A percentile compares a stretch with the other conserved stretches of the same genome.
These are phyloP conservation scores for Amanita jacksonii DNA, from an alignment of 768 basidiomycete genomes.

Conservation along the genomic window DNA sequence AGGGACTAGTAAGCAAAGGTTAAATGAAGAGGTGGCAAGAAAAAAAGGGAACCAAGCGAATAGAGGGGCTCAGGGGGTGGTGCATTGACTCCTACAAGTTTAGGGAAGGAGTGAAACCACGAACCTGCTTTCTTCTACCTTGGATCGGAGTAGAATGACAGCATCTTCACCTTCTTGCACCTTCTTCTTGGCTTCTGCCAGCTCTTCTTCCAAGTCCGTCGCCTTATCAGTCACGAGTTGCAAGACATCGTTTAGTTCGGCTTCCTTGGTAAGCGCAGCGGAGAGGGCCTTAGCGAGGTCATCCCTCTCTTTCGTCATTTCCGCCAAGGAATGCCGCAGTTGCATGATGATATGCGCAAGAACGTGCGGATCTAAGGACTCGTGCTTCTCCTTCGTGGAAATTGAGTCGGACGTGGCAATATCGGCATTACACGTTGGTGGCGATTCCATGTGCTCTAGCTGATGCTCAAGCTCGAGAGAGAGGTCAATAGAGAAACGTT, in stretches of 20 bases:
- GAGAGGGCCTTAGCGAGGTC: conserved; percentile 46
- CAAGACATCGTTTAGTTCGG: conserved; percentile 53
- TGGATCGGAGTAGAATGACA: conserved; percentile 64
- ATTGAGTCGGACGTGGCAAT: conserved; percentile 13
- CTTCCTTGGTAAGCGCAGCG: conserved; percentile 42
- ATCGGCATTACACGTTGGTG: conserved; percentile 26
- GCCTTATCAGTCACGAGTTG: conserved; percentile 60
- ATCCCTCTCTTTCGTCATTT: conserved; percentile 64
- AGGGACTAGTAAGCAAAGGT: conserved; percentile 4
- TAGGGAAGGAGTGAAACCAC: conserved; percentile 13
- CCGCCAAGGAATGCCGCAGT: conserved; percentile 54
- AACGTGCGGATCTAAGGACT: conserved; percentile 63
- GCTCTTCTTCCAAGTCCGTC: conserved; percentile 44
- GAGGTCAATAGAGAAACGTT: conserved; percentile 63
- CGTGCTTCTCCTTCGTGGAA: conserved; percentile 17
- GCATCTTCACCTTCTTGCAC: conserved; percentile 69
- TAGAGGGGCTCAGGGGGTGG: background rate
- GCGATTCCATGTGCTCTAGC: conserved; percentile 56
- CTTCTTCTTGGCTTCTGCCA: conserved; percentile 40
- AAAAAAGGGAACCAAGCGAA: no score
- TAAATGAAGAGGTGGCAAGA: conserved; percentile 4
- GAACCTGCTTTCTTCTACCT: conserved; percentile 82
- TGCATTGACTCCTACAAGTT: background rate
- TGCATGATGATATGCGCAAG: conserved; percentile 70
- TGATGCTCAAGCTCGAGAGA: conserved; percentile 73